phyloP scores from a whole-genome alignment of 345 rosid species.

The Barbarea vulgaris region DNA sequence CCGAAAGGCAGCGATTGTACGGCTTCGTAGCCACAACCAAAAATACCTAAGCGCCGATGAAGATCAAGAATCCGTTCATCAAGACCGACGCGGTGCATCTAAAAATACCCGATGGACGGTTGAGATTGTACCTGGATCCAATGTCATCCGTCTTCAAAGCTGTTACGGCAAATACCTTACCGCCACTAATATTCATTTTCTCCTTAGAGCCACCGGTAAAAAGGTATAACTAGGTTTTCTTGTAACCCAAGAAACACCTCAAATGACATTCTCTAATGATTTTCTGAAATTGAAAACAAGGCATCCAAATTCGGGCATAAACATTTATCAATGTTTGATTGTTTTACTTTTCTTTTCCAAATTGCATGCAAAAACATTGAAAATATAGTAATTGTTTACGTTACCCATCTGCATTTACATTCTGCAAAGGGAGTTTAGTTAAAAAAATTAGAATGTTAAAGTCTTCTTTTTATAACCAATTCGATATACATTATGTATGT shows the following conservation, averaged over 20 bases:
- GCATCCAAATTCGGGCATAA: not conserved
- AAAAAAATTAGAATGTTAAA: no score
- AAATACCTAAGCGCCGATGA: conserved; percentile 69
- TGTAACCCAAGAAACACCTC: conserved; percentile 12
- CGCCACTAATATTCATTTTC: conserved; percentile 60
- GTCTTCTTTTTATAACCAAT: no score
- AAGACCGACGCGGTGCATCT: conserved; percentile 61
- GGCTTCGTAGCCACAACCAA: conserved; percentile 70
- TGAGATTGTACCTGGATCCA: conserved; percentile 44
- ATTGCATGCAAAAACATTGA: no score
- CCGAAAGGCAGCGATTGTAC: conserved; percentile 50
- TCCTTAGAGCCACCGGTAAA: conserved; percentile 63
- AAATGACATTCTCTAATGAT: not conserved
- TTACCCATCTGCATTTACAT: no score
- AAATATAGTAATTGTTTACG: no score
- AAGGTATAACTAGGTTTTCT: conserved; percentile 43
- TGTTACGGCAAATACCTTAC: conserved; percentile 73
- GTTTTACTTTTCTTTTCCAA: no score
- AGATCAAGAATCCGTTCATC: conserved; percentile 59
- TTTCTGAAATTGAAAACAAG: not conserved
- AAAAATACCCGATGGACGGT: conserved; percentile 66
- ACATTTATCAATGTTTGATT: not conserved
- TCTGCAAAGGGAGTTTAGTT: no score
- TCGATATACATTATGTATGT: no score
- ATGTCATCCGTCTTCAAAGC: conserved; percentile 56